Evolutionary conservation across 805 yeast species (phyloP), one percentile per base, ranked within the genome.

Genomic region (Lipomyces mesembrius): DNA sequence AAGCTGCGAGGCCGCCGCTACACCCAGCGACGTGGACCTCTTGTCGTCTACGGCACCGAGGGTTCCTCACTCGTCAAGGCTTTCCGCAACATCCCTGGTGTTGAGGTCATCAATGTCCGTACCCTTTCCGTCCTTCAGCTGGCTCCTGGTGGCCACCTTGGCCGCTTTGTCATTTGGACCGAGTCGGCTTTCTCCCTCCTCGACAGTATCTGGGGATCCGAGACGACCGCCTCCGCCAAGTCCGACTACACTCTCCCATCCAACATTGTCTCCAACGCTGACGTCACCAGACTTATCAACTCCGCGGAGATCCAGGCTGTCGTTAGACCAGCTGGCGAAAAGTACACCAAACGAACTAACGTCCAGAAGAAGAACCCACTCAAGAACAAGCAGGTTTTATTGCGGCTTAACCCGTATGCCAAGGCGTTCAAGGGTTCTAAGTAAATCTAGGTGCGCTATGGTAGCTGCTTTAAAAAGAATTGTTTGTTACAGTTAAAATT

Each of bases 91-190:
- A 86, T 95, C 76, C 99, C 99, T 84, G 99, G 99, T 90, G 98
- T 95, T 77, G 99, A 95, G 87, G 88, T 97, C 80, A 88, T 94
- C 79, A 85, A 88, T 82, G 99, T 95, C 78, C 85, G 89, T 79
- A 86, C 93, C 81, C 88, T 95, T 80, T 95, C 95, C 86, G 87
- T 95, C 79, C 89, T 95, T 82, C 98, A 94, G 87, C 90, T 95
- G 80, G 99, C 99, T 79, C 99, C 99, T 84, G 99, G 99, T 90
- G 97, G 98, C 81, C 99, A 95, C 88, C 87, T 95, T 80, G 99
- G 99, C 87, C 93, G 99, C 89, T 95, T 95, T 80, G 90, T 95
- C 80, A 92, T 95, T 92, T 95, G 99, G 99, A 93, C 99, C 81
- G 97, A 93, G 87, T 85, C 92, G 82, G 99, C 99, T 82, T 92